Evolutionary conservation across 805 yeast genomes (phyloP), one percentile per base, ranked within the genome.

Genomic region (Hanseniaspora nectarophila): DNA sequence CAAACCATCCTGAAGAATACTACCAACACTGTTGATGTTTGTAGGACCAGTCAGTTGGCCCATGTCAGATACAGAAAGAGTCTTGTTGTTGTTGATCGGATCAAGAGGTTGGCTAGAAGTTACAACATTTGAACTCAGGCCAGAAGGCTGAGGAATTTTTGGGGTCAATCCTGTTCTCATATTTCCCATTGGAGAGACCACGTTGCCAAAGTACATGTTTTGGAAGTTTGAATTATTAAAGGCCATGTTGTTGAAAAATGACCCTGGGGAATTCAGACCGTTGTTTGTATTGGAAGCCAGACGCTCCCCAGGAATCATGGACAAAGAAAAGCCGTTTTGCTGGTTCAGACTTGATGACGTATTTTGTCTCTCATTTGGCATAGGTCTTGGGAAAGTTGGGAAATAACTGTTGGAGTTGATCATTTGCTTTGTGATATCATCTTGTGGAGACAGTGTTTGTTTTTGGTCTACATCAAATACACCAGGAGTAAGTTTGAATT

Each of bases 81-180:
- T 55, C 21, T 58, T 58, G 52, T 55, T 55, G 1, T 57, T 54
- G 16, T 57, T 18, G 32, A 34, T 32, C 5, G 16, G 26, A 43
- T 8, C 35, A 60, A 63, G 16, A 63, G 51, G 2, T 66, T 53
- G 2, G 62, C 28, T 33, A 4, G 29, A 18, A 7, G 16, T 42
- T 3, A 24, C 34, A 24, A 39, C 45, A 32, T 33, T 43, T 5
- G 24, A 29, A 16, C 37, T 34, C 8, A 48, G 28, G 9, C 23
- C 35, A 16, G 45, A 43, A 2, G 47, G 48, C 4, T 44, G n/a
- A 70, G 73, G 29, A 10, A 59, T 56, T 1, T 80, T 85, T 0
- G 89, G 89, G 0, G 89, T 81, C 26, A 82, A 63, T 0, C 92
- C 90, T 0, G 85, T 71, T 57, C 95, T 72, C 46, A 85, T 58